Conservation (phyloP, 202 grass and related monocot species). For the Setaria viridis region DNA sequence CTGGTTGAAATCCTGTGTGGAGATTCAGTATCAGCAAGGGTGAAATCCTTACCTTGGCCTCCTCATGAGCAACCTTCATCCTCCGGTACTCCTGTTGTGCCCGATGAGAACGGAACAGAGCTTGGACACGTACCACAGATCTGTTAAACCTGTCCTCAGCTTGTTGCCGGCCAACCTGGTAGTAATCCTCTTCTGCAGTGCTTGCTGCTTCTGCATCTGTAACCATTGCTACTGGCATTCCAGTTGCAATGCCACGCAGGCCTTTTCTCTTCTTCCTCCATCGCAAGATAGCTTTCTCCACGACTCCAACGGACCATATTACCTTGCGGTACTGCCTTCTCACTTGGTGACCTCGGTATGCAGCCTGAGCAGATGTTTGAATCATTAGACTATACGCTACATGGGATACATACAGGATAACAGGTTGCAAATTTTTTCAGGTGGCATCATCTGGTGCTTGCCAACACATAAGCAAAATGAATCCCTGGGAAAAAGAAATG, state of each 20-base stretch:
- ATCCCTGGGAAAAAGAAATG: not conserved
- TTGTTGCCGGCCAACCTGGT: conserved; percentile 72
- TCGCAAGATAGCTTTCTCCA: conserved; percentile 97
- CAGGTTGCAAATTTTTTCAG: conserved; percentile 26
- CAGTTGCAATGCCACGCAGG: conserved; percentile 79
- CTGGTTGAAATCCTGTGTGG: not conserved
- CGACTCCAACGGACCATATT: conserved; percentile 89
- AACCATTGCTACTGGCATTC: conserved; percentile 65
- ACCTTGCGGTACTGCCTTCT: conserved; percentile 88
- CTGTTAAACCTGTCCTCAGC: conserved; percentile 83
- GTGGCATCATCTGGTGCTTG: not conserved
- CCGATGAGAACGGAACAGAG: conserved; percentile 90
- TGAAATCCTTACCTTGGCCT: conserved; percentile 65
- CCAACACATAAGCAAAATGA: conserved; percentile 16
- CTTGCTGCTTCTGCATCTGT: conserved; percentile 60
- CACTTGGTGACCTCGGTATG: conserved; percentile 83
- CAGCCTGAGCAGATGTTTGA: conserved; percentile 61
- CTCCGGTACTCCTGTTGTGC: conserved; percentile 96
- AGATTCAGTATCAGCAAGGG: not conserved
- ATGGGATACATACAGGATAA: conserved; percentile 12
- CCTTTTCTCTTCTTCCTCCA: conserved; percentile 95
- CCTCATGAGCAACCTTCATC: conserved; percentile 81
- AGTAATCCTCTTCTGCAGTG: conserved; percentile 94
- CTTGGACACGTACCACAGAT: conserved; percentile 87
- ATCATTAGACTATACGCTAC: conserved; percentile 32